Evolutionary conservation across 202 grass and related monocot genomes (phyloP).

Genomic region (Eragrostis tef): DNA sequence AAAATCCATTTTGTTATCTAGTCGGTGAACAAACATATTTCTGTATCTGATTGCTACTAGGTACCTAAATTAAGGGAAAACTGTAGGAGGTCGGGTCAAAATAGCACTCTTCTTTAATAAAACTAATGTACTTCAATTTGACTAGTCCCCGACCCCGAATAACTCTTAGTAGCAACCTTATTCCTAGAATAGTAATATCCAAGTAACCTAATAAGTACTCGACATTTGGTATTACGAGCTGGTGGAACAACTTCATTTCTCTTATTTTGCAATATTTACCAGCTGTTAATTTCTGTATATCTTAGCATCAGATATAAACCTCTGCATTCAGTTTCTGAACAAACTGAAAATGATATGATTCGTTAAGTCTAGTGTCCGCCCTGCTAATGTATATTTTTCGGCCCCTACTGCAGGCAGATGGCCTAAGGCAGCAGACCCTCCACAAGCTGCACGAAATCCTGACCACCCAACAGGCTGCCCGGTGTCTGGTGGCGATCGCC

Average conservation of each 20-base stretch:
- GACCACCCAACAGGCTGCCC: conserved; percentile 45
- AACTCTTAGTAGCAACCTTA: neutral
- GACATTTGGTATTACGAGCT: neutral
- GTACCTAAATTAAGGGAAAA: neutral
- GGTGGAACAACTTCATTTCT: neutral
- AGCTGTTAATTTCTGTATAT: neutral
- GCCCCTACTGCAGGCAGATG: conserved; percentile 50
- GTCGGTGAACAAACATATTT: neutral
- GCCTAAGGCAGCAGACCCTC: conserved; percentile 57
- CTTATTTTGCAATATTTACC: neutral
- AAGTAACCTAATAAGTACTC: no score
- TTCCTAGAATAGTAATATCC: neutral
- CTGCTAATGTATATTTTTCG: neutral
- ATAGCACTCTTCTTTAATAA: neutral
- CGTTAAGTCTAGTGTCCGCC: neutral
- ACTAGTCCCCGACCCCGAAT: neutral
- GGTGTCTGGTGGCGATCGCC: conserved; percentile 50
- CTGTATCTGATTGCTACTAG: neutral
- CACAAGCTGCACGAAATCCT: conserved; percentile 59
- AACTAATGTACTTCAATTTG: neutral
- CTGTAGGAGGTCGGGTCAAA: neutral
- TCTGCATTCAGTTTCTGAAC: neutral
- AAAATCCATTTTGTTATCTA: neutral
- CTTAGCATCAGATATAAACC: neutral
- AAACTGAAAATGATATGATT: neutral